Base-by-base conservation (phyloP, 2,329 filamentous ascomycete genomes). In the Apiospora saccharicola region DNA sequence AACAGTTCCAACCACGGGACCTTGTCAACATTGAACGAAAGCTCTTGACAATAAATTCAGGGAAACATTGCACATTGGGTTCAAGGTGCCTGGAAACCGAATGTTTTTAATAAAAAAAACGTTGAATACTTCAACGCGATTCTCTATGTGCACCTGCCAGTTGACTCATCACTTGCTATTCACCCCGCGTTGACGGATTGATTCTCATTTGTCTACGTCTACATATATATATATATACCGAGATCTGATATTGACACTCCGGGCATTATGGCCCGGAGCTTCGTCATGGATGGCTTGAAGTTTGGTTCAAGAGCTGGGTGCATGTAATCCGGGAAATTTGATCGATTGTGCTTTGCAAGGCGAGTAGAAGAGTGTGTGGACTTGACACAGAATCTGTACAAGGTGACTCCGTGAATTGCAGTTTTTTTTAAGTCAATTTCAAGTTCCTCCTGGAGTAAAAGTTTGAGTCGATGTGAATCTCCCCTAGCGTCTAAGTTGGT, bases 161-260 rank as follows among this genome's bases (percentile, higher is more conserved):
- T 34, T 61, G 30, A 37, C 10, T 64, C 34, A 19, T n/a, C 30
- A 64, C 57, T 64, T 41, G 57, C 16, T 22, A 19, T 41, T 64
- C 57, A 41, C 57, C 57, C 57, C 57, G 57, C 34, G 57, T 41
- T 64, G 34, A 64, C 57, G 57, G 34, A 41, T 64, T 22, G 30
- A 5, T 41, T 41, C 30, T 41, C 4, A 22, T 22, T 61, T 34
- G 26, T 30, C 26, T 61, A 61, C 53, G 34, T 61, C 30, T 37
- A 34, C 22, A 37, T 37, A 8, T 37, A 34, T 37, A n/a, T n/a
- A 30, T 30, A 7, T 61, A 37, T 61, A 61, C 26, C 14, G 53
- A 61, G 53, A 61, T 61, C 53, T 61, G 30, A 61, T 61, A 61
- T 61, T 61, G 53, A 49, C 53, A 61, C 30, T 22, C 53, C 53